Base-by-base conservation (phyloP, 2,329 filamentous ascomycete species). In the Trichoderma cornu-damae region DNA sequence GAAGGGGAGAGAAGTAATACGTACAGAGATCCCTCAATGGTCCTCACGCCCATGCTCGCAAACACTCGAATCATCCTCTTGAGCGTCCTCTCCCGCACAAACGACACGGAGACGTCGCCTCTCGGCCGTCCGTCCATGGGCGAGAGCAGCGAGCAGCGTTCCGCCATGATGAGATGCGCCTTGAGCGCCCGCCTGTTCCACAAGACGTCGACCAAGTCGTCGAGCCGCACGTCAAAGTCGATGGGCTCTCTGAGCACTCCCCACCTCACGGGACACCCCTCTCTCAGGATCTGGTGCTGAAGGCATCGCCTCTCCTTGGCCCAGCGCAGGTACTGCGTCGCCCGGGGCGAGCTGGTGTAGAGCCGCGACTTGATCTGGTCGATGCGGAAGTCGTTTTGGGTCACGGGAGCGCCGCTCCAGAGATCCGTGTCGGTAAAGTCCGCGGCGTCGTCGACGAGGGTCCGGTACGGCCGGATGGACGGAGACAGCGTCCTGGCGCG, bases 251-350 rank as follows among this genome's bases (percentile, higher is more conserved):
- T 73, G 62, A 80, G 80, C 9, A 76, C 68, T 5, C 74, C 77
- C 80, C 80, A 83, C 1, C 66, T 66, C 2, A 73, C 71, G 12
- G 75, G 75, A 16, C 70, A 57, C 3, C 73, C 70, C 14, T 77
- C 73, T 43, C 73, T 75, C 4, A 83, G 71, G 1, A 82, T 76
- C 63, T 82, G 80, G 61, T 83, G 80, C 69, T 82, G 77, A 53
- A 83, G 79, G 12, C 71, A 63, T 16, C 64, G 70, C 6, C 65
- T 64, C 28, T 72, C 66, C 7, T 69, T 69, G 3, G 76, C 63
- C 75, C 76, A 83, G 49, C 79, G 78, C 79, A 79, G 81, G 68
- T 82, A 83, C 64, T 83, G 80, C 11, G 78, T 81, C 4, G 79
- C 76, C 11, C 71, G 63, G 2, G 70, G 67, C 53, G 76, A 77